Percentiles rank a stretch among this genome's conserved stretches.
phyloP scores from a whole-genome alignment of 2,329 filamentous ascomycete species.

The Cercospora sesami region DNA sequence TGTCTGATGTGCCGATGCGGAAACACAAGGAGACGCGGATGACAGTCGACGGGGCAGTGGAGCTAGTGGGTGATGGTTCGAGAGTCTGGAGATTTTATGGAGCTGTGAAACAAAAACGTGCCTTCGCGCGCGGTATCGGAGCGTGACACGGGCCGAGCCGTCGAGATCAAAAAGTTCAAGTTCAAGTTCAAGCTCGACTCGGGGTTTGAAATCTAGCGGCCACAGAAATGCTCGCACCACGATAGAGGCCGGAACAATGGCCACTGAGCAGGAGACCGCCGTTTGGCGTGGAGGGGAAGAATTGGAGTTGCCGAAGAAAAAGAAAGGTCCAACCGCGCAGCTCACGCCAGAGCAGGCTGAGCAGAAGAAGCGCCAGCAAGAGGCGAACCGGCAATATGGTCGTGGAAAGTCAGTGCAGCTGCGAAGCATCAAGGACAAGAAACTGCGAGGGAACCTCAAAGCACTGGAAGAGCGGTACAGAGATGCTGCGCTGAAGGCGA shows the following conservation, averaged over 20 bases:
- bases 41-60: conserved; percentile 12
- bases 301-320: conserved; percentile 27
- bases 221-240: neutral
- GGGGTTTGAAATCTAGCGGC: neutral
- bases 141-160: neutral
- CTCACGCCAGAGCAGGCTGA: conserved; percentile 38
- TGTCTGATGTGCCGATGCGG: conserved; percentile 9
- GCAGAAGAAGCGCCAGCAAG: conserved; percentile 37
- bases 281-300: neutral
- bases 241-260: conserved; percentile 9
- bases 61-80: conserved; percentile 12
- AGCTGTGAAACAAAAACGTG: conserved; percentile 4
- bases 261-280: neutral
- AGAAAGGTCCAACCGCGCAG: conserved; percentile 32
- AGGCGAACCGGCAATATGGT: conserved; percentile 65
- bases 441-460: conserved; percentile 77
- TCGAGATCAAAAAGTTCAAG: neutral
- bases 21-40: conserved; percentile 7
- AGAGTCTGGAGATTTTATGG: conserved; percentile 5
- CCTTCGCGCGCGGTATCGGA: neutral
- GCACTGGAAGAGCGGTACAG: conserved; percentile 79
- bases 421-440: conserved; percentile 80
- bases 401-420: conserved; percentile 74
- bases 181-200: neutral
- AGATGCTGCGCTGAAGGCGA: conserved; percentile 76